These are phyloP conservation scores for Apostasia shenzhenica DNA, from an alignment of 106 monocot species.

Conservation along the genomic window DNA sequence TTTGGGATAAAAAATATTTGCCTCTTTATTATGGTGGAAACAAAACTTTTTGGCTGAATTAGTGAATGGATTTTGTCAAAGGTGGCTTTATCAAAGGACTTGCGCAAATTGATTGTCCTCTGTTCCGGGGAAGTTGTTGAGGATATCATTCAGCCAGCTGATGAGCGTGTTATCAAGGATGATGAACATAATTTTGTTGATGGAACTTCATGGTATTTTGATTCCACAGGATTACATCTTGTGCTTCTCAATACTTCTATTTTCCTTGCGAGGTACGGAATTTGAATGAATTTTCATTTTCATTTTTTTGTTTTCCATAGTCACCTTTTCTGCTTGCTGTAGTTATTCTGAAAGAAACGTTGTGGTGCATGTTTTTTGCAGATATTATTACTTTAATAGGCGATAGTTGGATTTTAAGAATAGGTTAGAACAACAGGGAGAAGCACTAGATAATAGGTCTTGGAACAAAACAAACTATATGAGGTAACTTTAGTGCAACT, in stretches of 20 bases:
- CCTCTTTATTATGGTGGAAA: too few species aligned
- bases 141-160: conserved; percentile 7
- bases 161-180: conserved; percentile 6
- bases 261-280: conserved; percentile 59
- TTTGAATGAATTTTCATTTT: too few species aligned
- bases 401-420: too few species aligned
- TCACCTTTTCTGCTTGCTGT: too few species aligned
- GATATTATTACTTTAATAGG: too few species aligned
- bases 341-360: too few species aligned
- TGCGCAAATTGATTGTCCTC: conserved; percentile 60
- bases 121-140: conserved; percentile 48
- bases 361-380: too few species aligned
- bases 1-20: background rate
- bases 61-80: conserved; percentile 17
- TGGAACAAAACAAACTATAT: too few species aligned
- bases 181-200: conserved; percentile 9
- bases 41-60: background rate
- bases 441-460: too few species aligned
- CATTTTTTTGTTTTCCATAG: too few species aligned
- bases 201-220: conserved; percentile 8
- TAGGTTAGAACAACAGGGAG: too few species aligned
- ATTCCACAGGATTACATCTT: conserved; percentile 62
- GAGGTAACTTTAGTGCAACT: too few species aligned
- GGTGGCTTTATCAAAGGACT: conserved; percentile 79
- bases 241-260: conserved; percentile 78